A percentile compares a stretch with the other conserved stretches of the same genome.
These are phyloP conservation scores for Maudiozyma humilis DNA, from an alignment of 1,139 yeast genomes.

Conservation along the genomic window DNA sequence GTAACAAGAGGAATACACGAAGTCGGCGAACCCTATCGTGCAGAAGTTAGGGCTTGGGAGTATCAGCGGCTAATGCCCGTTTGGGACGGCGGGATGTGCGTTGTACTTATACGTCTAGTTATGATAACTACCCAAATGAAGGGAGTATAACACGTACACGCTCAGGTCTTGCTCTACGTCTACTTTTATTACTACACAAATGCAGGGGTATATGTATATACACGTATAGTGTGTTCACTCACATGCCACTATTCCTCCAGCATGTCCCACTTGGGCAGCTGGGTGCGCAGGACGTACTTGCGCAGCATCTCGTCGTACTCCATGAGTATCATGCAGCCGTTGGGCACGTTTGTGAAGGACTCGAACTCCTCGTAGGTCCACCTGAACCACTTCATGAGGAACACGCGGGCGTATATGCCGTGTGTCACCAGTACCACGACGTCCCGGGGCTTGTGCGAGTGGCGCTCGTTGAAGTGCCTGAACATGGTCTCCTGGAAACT, in stretches of 20 bases:
- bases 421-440: slow-evolving; percentile 80
- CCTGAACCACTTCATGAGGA: slow-evolving; percentile 85
- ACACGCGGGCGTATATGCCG: slow-evolving; percentile 90
- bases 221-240: no score
- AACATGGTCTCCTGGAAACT: slow-evolving; percentile 81
- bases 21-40: neutral
- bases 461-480: slow-evolving; percentile 54
- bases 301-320: slow-evolving; percentile 43
- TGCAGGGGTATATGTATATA: no score
- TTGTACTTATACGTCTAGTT: neutral
- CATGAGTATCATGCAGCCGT: slow-evolving; percentile 76
- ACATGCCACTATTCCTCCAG: slow-evolving; percentile 13
- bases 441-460: slow-evolving; percentile 23
- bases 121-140: no score
- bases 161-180: no score
- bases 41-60: neutral
- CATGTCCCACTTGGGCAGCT: slow-evolving; percentile 34
- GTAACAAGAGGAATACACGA: neutral
- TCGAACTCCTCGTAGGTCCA: slow-evolving; percentile 91
- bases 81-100: neutral
- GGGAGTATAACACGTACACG: no score
- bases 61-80: neutral
- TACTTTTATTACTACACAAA: no score
- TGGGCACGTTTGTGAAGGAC: slow-evolving; percentile 69
- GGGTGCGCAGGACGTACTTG: slow-evolving; percentile 45